phyloP scores from a whole-genome alignment of 495 filamentous ascomycete species.

The Evernia prunastri region DNA sequence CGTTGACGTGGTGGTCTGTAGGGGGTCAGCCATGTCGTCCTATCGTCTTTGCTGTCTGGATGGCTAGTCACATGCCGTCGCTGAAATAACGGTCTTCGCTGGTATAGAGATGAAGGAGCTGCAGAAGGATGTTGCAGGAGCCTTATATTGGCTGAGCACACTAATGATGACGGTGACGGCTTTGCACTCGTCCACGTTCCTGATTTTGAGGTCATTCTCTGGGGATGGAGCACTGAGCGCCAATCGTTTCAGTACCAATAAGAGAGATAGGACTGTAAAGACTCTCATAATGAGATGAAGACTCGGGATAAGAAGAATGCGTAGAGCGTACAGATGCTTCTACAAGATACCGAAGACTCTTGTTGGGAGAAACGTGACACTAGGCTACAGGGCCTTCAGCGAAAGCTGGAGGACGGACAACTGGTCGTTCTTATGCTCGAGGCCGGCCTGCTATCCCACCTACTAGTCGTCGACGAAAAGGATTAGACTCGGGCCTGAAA shows the following conservation, averaged over 20 bases:
- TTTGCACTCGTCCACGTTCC: neutral
- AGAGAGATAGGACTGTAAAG: neutral
- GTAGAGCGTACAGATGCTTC: neutral
- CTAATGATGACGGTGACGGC: neutral
- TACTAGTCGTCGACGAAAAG: neutral
- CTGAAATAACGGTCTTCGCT: neutral
- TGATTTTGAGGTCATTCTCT: neutral
- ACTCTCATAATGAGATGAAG: neutral
- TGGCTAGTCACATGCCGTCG: neutral
- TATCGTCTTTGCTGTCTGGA: neutral
- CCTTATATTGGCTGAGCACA: neutral
- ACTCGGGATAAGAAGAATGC: neutral
- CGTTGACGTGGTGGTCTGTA: neutral
- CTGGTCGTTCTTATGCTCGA: neutral
- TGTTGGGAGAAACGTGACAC: neutral
- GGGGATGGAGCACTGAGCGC: neutral
- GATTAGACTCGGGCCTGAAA: neutral
- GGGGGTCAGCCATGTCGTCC: neutral
- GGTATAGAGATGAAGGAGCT: neutral
- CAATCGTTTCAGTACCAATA: neutral
- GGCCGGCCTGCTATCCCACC: neutral
- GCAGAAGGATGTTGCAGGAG: neutral
- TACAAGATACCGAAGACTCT: neutral
- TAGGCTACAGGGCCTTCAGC: neutral
- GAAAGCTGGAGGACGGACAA: neutral